Base-by-base conservation (phyloP, 164 flowering plant genomes). In the Dillenia suffruticosa region DNA sequence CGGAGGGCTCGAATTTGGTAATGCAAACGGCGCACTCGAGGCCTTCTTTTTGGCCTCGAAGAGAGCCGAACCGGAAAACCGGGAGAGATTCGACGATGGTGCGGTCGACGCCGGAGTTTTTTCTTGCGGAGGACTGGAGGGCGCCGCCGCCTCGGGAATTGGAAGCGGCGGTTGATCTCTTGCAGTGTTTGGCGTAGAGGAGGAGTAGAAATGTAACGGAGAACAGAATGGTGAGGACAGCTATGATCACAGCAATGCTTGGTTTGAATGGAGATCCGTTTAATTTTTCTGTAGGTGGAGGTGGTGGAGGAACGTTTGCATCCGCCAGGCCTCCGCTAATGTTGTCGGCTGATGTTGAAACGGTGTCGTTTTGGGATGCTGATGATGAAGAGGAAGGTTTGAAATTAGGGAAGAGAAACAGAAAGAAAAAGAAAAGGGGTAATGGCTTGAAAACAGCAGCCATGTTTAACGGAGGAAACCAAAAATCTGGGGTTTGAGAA, bases 21-120 rank as follows among this genome's bases (percentile, higher is more conserved):
- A 93, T 65, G 61, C 98, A 93, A 16, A 93, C 98, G 13, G 98
- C 94, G 75, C 98, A 93, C 49, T 93, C 98, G 1, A 90, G 83
- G 16, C 97, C 97, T 7, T 85, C 91, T 56, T 87, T 87, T 7
- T 77, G 83, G 0, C 98, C 96, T 11, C 73, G 44, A 2, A 90
- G 75, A 2, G 94, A 82, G 0, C 68, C 72, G 67, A 93, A 93
- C 32, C 92, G 71, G 77, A 93, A 93, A 8, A 85, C 63, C 0
- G 98, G 98, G 0, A 93, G 71, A 12, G 92, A 83, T 46, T 89
- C 94, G 44, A 93, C 69, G n/a, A 88, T 84, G 1, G 69, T 40
- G 16, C 87, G 71, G 65, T 86, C 83, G 50, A 88, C 73, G 48
- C 98, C 97, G 1, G 97, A 90, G 72, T 87, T 82, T 48, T 76